Percentiles rank a stretch among this genome's conserved stretches.
These are phyloP conservation scores for Galeopsis tetrahit DNA, from an alignment of 257 asterid genomes.

Conservation along the genomic window DNA sequence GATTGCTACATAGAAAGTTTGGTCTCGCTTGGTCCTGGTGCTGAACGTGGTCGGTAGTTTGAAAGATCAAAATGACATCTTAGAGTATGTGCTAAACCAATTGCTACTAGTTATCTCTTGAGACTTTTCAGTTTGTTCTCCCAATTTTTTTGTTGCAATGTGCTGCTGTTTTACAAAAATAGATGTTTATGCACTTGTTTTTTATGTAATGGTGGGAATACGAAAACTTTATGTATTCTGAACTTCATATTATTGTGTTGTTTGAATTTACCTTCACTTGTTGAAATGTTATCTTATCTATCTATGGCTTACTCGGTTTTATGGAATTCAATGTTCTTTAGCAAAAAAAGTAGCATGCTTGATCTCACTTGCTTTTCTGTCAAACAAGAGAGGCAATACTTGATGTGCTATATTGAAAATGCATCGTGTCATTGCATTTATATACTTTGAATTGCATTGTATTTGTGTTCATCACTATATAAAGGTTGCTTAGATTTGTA, in stretches of 20 bases:
- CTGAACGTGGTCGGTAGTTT: neutral
- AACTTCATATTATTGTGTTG: neutral
- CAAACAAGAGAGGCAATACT: too few species aligned
- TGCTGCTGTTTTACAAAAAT: neutral
- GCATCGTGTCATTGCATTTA: neutral
- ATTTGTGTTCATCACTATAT: too few species aligned
- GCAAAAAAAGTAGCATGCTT: too few species aligned
- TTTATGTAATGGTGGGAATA: neutral
- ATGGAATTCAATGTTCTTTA: neutral
- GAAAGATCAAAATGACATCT: neutral
- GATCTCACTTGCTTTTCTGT: too few species aligned
- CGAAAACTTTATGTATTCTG: neutral
- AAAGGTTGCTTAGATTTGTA: too few species aligned
- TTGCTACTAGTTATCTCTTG: neutral
- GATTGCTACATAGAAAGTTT: slow-evolving; percentile 31
- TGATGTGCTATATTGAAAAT: too few species aligned
- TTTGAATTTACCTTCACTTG: neutral
- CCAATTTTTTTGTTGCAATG: neutral
- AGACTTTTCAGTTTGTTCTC: neutral
- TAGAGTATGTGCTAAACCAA: neutral
- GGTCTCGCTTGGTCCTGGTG: slow-evolving; percentile 22
- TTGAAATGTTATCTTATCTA: too few species aligned
- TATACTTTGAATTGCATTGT: too few species aligned
- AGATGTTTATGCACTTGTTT: neutral
- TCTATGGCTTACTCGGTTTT: neutral